Conservation (phyloP, 129 eudicot genomes). For the Pittosporum tobira region DNA sequence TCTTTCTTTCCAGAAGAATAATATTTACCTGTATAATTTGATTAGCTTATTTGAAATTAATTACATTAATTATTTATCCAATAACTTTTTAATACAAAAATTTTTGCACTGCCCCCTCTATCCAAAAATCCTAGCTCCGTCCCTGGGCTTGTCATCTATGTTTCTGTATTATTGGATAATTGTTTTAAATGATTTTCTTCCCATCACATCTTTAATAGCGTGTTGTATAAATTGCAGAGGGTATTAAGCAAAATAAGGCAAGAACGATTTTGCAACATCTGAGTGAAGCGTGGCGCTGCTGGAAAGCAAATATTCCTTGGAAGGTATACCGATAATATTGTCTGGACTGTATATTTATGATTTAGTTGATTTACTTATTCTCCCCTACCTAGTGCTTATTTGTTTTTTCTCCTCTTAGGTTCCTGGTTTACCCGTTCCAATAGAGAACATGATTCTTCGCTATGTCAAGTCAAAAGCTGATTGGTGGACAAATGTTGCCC, state of each 20-base stretch:
- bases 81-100: no score
- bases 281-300: conserved; percentile 99
- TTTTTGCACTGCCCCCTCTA: no score
- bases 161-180: background rate
- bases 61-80: no score
- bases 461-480: conserved; percentile 99
- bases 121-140: no score
- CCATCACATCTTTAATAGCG: background rate
- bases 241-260: conserved; percentile 93
- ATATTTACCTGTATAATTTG: no score
- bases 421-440: conserved; percentile 96
- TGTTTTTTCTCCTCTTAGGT: conserved; percentile 37
- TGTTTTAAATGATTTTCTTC: background rate
- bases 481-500: conserved; percentile 99
- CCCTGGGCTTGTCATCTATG: no score
- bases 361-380: background rate
- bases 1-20: no score
- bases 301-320: conserved; percentile 99
- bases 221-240: conserved; percentile 49
- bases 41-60: no score
- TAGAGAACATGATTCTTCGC: conserved; percentile 97
- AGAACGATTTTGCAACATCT: conserved; percentile 96
- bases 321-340: conserved; percentile 35
- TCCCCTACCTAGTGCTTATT: background rate
- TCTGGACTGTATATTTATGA: background rate